Conservation (phyloP, 139 green algal species). For the Yamagishiella unicocca region DNA sequence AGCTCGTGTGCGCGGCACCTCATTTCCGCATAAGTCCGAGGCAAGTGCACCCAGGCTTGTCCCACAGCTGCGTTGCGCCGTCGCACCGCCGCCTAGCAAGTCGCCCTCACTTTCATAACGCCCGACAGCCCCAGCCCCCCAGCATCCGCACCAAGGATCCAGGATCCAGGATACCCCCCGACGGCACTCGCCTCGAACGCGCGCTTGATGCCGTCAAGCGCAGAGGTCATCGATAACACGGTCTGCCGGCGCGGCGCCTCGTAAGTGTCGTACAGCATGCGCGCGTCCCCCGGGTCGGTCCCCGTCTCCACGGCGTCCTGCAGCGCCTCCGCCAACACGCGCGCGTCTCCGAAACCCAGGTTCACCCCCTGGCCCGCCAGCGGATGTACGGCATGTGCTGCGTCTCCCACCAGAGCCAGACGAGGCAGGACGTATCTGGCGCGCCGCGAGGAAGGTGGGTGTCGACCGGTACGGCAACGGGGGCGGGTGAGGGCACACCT, state of each 20-base stretch:
- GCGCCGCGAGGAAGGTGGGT: background rate
- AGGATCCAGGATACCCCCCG: too few species aligned
- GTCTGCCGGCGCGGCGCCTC: constrained; percentile 69
- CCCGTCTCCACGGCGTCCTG: constrained; percentile 66
- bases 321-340: constrained; percentile 66
- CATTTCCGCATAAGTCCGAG: too few species aligned
- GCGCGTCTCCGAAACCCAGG: constrained; percentile 84
- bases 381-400: constrained; percentile 85
- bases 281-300: constrained; percentile 49
- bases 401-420: constrained; percentile 86
- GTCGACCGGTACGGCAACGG: too few species aligned
- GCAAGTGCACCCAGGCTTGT: too few species aligned
- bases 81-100: too few species aligned
- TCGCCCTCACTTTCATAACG: too few species aligned
- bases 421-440: constrained; percentile 79
- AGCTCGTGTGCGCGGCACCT: too few species aligned
- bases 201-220: constrained; percentile 71
- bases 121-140: too few species aligned
- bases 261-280: constrained; percentile 61
- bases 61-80: too few species aligned
- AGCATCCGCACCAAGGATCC: too few species aligned
- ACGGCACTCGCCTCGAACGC: constrained; percentile 69
- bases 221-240: constrained; percentile 75
- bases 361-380: constrained; percentile 88
- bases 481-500: too few species aligned